Evolutionary conservation across 2,329 filamentous ascomycete species (phyloP).

Genomic region (Teratosphaeria gauchensis): DNA sequence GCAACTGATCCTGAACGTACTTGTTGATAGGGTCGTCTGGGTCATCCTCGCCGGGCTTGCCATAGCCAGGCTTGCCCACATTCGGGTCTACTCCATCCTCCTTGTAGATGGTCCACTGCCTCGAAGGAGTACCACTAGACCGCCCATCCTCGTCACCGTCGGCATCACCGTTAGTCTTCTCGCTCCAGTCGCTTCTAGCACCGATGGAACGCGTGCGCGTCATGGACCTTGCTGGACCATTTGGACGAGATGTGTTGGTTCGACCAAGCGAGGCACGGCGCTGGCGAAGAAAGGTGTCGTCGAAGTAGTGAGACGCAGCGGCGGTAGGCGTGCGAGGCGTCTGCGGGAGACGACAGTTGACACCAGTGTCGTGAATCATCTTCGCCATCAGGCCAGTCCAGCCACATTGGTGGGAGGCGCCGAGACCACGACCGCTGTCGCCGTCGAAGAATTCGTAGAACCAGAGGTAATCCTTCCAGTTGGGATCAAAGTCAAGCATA

Average conservation of each 20-base stretch:
- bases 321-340: conserved; percentile 80
- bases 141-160: conserved; percentile 19
- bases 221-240: conserved; percentile 30
- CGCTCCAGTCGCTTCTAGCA: conserved; percentile 63
- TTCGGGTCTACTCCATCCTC: conserved; percentile 35
- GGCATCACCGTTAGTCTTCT: conserved; percentile 28
- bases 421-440: conserved; percentile 77
- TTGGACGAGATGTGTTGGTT: conserved; percentile 58
- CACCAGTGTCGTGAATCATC: conserved; percentile 92
- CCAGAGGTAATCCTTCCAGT: conserved; percentile 92
- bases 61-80: conserved; percentile 12
- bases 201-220: conserved; percentile 60
- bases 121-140: conserved; percentile 18
- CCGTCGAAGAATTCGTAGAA: conserved; percentile 98
- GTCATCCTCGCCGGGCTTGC: conserved; percentile 18
- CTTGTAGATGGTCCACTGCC: conserved; percentile 42
- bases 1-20: conserved; percentile 74
- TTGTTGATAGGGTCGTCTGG: conserved; percentile 57
- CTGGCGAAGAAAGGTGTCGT: conserved; percentile 67
- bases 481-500: conserved; percentile 76
- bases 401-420: conserved; percentile 87
- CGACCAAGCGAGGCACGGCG: conserved; percentile 38
- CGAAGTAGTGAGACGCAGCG: conserved; percentile 88
- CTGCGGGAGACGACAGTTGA: conserved; percentile 83
- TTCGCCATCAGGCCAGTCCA: conserved; percentile 95